Conservation (phyloP, 1,139 yeast species). For the Wickerhamomyces sp. region DNA sequence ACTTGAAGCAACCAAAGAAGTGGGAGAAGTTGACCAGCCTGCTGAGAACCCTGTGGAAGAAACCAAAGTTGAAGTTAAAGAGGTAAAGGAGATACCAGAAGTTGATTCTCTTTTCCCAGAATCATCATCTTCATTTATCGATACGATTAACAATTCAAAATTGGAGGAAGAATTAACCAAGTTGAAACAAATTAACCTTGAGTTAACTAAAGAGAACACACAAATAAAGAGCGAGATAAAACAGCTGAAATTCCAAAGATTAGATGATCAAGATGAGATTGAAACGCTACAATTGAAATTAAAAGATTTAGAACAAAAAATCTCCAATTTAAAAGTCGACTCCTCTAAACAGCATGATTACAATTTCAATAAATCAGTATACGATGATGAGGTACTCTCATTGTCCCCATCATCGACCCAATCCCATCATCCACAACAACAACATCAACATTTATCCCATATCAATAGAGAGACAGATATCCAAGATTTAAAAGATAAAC, state of each 20-base stretch:
- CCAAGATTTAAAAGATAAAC: conserved; percentile 29
- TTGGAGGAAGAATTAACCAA: conserved; percentile 25
- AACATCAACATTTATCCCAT: not conserved
- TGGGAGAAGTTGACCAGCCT: too few relatives aligned
- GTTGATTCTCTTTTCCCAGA: conserved; percentile 16
- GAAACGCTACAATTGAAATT: conserved; percentile 29
- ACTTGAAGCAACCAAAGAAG: conserved; percentile 2
- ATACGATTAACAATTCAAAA: conserved; percentile 26
- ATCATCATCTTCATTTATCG: conserved; percentile 24
- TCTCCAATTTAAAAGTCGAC: conserved; percentile 20
- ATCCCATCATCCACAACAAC: conserved; percentile 14
- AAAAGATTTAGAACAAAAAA: conserved; percentile 17
- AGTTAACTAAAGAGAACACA: conserved; percentile 21
- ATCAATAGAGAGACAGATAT: too few relatives aligned
- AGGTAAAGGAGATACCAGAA: conserved; percentile 2
- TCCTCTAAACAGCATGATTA: conserved; percentile 3
- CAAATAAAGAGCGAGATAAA: conserved; percentile 28
- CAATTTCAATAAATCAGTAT: conserved; percentile 7
- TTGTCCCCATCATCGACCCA: conserved; percentile 22
- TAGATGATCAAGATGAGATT: conserved; percentile 44
- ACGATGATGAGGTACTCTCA: conserved; percentile 20
- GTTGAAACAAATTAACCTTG: conserved; percentile 25
- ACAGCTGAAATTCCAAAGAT: conserved; percentile 35
- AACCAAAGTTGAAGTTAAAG: conserved; percentile 1
- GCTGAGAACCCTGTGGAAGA: too few relatives aligned